Evolutionary conservation across 257 asterid species (phyloP).

Genomic region (Scutellaria baicalensis): DNA sequence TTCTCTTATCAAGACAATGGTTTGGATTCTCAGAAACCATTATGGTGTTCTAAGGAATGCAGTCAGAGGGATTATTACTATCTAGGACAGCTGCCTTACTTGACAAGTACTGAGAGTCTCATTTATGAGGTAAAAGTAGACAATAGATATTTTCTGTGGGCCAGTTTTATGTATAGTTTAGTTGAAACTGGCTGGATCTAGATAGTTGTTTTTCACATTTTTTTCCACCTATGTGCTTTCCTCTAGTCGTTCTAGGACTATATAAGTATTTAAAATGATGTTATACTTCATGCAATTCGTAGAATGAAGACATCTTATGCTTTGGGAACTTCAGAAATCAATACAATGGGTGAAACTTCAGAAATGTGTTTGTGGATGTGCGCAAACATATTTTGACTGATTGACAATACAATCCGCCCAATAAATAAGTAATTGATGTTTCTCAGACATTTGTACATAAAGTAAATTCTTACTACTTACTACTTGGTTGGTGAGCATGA

Average conservation of each 20-base stretch:
- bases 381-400: neutral
- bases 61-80: conserved; percentile 67
- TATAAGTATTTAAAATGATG: neutral
- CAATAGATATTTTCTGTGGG: neutral
- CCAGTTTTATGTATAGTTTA: neutral
- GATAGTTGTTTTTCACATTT: neutral
- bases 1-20: conserved; percentile 16
- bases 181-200: neutral
- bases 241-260: neutral
- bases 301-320: neutral
- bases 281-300: neutral
- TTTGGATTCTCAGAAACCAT: conserved; percentile 73
- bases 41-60: conserved; percentile 87
- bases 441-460: neutral
- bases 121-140: conserved; percentile 66
- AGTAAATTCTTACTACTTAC: neutral
- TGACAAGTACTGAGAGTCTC: conserved; percentile 62
- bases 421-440: neutral
- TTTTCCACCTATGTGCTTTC: neutral
- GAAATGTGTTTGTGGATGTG: neutral
- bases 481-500: neutral
- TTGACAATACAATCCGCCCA: neutral
- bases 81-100: conserved; percentile 88
- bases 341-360: neutral
- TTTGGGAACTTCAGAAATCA: neutral